Percentiles rank a stretch among this genome's conserved stretches.
phyloP scores from a whole-genome alignment of 1,284 basidiomycete species.

The Ganoderma boninense region DNA sequence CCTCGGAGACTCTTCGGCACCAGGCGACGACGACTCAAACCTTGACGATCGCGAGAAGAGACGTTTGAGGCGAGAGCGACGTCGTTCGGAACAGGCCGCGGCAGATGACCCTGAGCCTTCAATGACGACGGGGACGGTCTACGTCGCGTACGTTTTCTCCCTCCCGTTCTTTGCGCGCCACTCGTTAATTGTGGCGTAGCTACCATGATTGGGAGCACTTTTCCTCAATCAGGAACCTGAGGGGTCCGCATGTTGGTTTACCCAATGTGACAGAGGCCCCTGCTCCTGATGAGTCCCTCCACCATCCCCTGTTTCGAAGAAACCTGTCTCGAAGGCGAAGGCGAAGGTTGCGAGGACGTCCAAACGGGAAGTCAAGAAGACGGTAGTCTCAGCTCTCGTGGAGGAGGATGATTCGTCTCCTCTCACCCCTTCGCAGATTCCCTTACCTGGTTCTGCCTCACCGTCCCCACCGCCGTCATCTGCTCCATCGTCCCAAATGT shows the following conservation, averaged over 20 bases:
- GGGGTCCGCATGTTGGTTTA: constrained; percentile 84
- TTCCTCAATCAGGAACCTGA: constrained; percentile 87
- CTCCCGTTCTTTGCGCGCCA: neutral
- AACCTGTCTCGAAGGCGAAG: constrained; percentile 40
- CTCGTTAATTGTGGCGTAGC: constrained; percentile 46
- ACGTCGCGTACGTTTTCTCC: constrained; percentile 75
- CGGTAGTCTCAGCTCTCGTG: constrained; percentile 15
- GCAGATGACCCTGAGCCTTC: constrained; percentile 26
- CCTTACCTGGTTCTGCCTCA: constrained; percentile 54
- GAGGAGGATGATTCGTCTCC: constrained; percentile 28
- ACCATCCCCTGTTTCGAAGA: constrained; percentile 35
- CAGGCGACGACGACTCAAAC: constrained; percentile 40
- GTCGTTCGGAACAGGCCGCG: constrained; percentile 39
- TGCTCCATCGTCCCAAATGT: constrained; percentile 38
- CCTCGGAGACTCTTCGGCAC: constrained; percentile 33
- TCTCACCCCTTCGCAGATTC: constrained; percentile 46
- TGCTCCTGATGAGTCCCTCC: constrained; percentile 34
- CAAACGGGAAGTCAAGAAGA: constrained; percentile 31
- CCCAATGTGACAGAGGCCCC: constrained; percentile 73
- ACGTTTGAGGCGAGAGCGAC: constrained; percentile 47
- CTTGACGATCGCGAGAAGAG: constrained; percentile 46
- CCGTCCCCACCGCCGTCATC: constrained; percentile 49
- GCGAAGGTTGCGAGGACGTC: constrained; percentile 32
- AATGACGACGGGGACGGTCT: constrained; percentile 56
- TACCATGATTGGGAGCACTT: constrained; percentile 96